phyloP scores from a whole-genome alignment of 192 early-diverging fungal genomes.

The Chytriomyces hyalinus region DNA sequence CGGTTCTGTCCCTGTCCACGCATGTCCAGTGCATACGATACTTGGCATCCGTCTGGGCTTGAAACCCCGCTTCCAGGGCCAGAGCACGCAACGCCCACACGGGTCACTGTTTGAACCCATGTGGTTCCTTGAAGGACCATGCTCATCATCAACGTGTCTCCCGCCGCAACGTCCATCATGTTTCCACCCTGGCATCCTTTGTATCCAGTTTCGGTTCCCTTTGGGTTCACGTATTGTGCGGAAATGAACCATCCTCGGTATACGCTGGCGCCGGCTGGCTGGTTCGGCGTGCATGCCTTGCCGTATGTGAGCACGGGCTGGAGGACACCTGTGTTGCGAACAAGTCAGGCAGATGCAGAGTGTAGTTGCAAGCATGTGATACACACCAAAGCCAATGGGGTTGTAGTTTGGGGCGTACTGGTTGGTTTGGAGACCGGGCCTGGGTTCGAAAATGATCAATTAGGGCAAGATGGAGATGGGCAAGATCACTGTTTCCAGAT shows the following conservation, averaged over 20 bases:
- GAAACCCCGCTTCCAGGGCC: slow-evolving; percentile 2
- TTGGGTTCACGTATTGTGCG: slow-evolving; percentile 27
- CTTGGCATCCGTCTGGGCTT: slow-evolving; percentile 5
- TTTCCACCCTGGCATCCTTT: slow-evolving; percentile 24
- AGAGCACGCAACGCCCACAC: slow-evolving; percentile 18
- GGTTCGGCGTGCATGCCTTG: slow-evolving; percentile 17
- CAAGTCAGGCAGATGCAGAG: neutral
- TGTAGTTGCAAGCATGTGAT: neutral
- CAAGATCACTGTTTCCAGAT: neutral
- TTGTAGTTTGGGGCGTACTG: slow-evolving; percentile 5
- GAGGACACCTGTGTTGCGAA: neutral
- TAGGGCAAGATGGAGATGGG: neutral
- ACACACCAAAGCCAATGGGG: slow-evolving; percentile 20
- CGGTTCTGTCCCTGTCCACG: slow-evolving; percentile 17
- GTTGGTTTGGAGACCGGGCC: slow-evolving; percentile 23
- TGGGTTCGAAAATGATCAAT: neutral
- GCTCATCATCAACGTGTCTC: slow-evolving; percentile 14
- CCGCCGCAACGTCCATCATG: slow-evolving; percentile 27
- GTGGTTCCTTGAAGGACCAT: slow-evolving; percentile 14
- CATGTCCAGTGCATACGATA: slow-evolving; percentile 28
- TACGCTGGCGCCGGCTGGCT: slow-evolving; percentile 8
- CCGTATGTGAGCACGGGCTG: slow-evolving; percentile 31
- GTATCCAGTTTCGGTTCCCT: slow-evolving; percentile 6
- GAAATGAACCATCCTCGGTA: slow-evolving; percentile 35
- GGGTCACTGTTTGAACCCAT: slow-evolving; percentile 28